phyloP scores from a whole-genome alignment of 2,329 filamentous ascomycete genomes.

The Grosmannia penicillata region DNA sequence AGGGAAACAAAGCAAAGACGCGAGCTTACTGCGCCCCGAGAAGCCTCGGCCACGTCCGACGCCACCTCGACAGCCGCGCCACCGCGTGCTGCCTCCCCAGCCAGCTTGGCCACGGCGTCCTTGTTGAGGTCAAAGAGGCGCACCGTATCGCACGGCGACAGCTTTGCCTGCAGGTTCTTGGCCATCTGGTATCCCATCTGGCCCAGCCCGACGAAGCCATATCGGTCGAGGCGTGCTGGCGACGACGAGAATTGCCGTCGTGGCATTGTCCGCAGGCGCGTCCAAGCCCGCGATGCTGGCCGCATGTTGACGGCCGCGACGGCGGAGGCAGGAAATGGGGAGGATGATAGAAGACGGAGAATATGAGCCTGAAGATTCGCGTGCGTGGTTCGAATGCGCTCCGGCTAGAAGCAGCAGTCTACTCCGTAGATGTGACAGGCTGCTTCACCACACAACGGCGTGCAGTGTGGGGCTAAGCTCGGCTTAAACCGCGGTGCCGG shows the following conservation, averaged over 20 bases:
- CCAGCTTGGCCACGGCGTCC: slow-evolving; percentile 29
- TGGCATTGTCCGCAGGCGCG: slow-evolving; percentile 17
- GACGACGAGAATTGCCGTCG: slow-evolving; percentile 36
- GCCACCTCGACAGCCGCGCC: slow-evolving; percentile 33
- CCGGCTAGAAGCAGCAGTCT: too few relatives aligned
- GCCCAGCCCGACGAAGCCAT: slow-evolving; percentile 45
- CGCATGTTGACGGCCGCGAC: slow-evolving; percentile 11
- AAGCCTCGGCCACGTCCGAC: slow-evolving; percentile 30
- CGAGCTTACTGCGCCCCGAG: slow-evolving; percentile 33
- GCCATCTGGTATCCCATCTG: slow-evolving; percentile 53
- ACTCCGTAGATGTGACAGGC: too few relatives aligned
- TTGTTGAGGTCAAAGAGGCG: slow-evolving; percentile 43
- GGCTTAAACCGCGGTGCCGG: too few relatives aligned
- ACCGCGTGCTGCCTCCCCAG: slow-evolving; percentile 26
- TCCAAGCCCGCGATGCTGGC: slow-evolving; percentile 11
- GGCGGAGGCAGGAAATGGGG: too few relatives aligned
- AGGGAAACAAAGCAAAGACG: slow-evolving; percentile 4
- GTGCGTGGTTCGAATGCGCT: too few relatives aligned
- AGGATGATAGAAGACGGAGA: background rate
- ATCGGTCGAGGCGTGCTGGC: slow-evolving; percentile 30
- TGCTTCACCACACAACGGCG: too few relatives aligned
- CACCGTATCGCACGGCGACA: slow-evolving; percentile 33
- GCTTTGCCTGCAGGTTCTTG: slow-evolving; percentile 43
- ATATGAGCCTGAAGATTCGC: too few relatives aligned
- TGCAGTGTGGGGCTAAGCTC: too few relatives aligned